These are phyloP conservation scores for Aspergillus sp. DNA, from an alignment of 2,329 filamentous ascomycete genomes.

Conservation along the genomic window DNA sequence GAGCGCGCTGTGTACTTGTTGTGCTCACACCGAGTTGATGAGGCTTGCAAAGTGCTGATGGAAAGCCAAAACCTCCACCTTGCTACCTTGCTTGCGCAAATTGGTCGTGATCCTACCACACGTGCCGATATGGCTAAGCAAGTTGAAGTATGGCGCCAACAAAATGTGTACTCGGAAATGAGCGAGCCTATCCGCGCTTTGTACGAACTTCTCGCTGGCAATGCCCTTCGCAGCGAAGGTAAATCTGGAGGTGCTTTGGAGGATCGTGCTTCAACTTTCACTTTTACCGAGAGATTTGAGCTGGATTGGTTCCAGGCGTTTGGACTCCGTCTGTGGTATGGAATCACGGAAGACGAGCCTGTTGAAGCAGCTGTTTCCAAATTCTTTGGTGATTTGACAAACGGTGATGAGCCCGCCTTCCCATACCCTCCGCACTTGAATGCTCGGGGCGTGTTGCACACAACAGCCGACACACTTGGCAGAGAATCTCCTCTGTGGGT, in stretches of 20 bases:
- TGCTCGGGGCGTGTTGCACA: constrained; percentile 55
- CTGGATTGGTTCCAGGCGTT: constrained; percentile 94
- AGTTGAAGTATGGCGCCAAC: constrained; percentile 75
- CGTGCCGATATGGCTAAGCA: constrained; percentile 75
- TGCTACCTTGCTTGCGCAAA: constrained; percentile 77
- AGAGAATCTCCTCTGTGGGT: constrained; percentile 79
- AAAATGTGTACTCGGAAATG: constrained; percentile 83
- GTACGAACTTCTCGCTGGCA: constrained; percentile 84
- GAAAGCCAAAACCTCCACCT: constrained; percentile 75
- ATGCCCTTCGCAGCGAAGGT: constrained; percentile 78
- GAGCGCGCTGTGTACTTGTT: constrained; percentile 80
- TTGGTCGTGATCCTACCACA: constrained; percentile 66
- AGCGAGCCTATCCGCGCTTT: constrained; percentile 76
- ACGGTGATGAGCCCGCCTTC: constrained; percentile 62
- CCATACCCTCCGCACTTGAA: constrained; percentile 70
- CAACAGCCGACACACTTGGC: constrained; percentile 51
- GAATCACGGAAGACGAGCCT: constrained; percentile 62
- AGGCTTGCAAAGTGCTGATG: constrained; percentile 76
- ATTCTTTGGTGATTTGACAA: constrained; percentile 69
- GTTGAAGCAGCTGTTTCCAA: constrained; percentile 67
- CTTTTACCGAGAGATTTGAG: constrained; percentile 76
- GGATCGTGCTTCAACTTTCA: constrained; percentile 74
- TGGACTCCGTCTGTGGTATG: constrained; percentile 86
- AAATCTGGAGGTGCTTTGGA: constrained; percentile 67
- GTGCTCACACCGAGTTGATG: constrained; percentile 70